Conservation (phyloP, 805 yeast species). For the Yarrowia keelungensis region DNA sequence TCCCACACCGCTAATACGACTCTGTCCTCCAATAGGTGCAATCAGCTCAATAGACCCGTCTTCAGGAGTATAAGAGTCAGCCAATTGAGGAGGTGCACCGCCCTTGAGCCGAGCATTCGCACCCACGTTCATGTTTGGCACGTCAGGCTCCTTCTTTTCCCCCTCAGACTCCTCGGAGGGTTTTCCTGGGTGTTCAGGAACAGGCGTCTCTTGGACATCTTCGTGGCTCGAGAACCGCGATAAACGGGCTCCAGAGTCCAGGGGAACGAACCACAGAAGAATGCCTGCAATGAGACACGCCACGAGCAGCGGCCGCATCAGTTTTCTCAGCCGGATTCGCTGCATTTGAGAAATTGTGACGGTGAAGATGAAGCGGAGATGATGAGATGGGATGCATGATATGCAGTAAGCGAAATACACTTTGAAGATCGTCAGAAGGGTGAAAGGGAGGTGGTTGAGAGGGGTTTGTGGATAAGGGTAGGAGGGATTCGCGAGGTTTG, state of each 20-base stretch:
- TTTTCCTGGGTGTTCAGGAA: slow-evolving; percentile 11
- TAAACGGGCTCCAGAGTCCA: not conserved
- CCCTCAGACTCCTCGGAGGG: not conserved
- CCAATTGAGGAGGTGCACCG: slow-evolving; percentile 16
- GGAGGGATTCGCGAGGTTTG: no score
- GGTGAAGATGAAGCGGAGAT: no score
- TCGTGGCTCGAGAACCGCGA: not conserved
- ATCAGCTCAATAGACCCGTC: slow-evolving; percentile 11
- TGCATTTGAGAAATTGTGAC: not conserved
- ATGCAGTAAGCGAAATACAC: no score
- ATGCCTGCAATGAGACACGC: slow-evolving; percentile 9
- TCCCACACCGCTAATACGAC: slow-evolving; percentile 4
- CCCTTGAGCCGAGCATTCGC: slow-evolving; percentile 29
- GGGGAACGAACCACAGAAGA: slow-evolving; percentile 17
- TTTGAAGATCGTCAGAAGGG: no score
- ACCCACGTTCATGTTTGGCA: slow-evolving; percentile 16
- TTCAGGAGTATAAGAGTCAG: not conserved
- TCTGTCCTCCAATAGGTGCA: slow-evolving; percentile 11
- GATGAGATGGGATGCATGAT: no score
- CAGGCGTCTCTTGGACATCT: not conserved
- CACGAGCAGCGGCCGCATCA: slow-evolving; percentile 18
- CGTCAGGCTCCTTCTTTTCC: not conserved
- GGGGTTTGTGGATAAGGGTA: no score
- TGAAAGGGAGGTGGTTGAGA: no score
- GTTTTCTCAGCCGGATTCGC: not conserved